phyloP scores from a whole-genome alignment of 495 filamentous ascomycete genomes.

The Elaphomyces granulatus region DNA sequence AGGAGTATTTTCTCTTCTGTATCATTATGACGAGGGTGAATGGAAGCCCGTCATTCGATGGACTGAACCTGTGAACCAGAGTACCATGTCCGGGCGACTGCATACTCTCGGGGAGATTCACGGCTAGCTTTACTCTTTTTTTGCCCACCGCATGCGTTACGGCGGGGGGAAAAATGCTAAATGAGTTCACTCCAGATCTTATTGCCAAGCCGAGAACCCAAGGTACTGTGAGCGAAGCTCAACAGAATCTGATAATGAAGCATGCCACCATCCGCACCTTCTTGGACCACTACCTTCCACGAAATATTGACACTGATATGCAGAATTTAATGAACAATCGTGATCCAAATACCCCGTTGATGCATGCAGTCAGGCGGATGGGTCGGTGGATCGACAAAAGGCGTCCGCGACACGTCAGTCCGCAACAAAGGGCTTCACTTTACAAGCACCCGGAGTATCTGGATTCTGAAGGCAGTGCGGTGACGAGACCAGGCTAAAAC shows the following conservation, averaged over 20 bases:
- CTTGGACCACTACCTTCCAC: conserved; percentile 24
- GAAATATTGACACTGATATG: conserved; percentile 20
- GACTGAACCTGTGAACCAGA: conserved; percentile 7
- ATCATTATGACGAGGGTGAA: conserved; percentile 8
- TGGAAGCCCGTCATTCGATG: conserved; percentile 6
- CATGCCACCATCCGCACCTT: conserved; percentile 18
- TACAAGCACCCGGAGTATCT: conserved; percentile 11
- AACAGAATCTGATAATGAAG: conserved; percentile 28
- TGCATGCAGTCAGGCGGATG: conserved; percentile 20
- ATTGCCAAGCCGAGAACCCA: not conserved
- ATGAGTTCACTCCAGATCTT: conserved; percentile 2
- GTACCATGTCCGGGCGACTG: conserved; percentile 10
- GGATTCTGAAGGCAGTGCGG: conserved; percentile 7
- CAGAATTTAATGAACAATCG: conserved; percentile 18
- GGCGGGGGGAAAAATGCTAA: conserved; percentile 14
- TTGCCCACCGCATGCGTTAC: conserved; percentile 4
- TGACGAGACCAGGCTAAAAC: conserved; percentile 6
- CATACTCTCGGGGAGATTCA: conserved; percentile 15
- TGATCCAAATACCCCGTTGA: conserved; percentile 16
- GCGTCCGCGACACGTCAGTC: conserved; percentile 18
- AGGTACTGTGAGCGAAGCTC: conserved; percentile 22
- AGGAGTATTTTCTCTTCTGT: conserved; percentile 14
- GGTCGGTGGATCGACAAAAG: conserved; percentile 22
- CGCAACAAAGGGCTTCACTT: conserved; percentile 15
- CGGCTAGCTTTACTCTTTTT: conserved; percentile 13